Conservation (phyloP, 139 green algal genomes). For the Zygnema circumcarinatum region DNA sequence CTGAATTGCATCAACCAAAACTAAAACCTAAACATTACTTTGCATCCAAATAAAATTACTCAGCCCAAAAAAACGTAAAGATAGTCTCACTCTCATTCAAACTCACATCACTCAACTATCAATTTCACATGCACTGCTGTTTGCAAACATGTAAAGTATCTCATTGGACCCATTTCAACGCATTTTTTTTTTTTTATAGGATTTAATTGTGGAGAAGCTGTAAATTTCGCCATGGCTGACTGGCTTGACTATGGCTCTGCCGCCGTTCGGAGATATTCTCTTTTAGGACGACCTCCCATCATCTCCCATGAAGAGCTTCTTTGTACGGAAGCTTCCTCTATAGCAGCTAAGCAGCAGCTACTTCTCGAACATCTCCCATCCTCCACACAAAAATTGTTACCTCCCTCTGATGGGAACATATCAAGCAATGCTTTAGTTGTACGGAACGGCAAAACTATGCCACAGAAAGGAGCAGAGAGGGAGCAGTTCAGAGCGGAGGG, state of each 20-base stretch:
- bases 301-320: conserved; percentile 50
- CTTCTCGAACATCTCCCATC: background rate
- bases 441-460: background rate
- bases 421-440: no score
- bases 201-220: conserved; percentile 86
- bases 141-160: no score
- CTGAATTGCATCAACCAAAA: no score
- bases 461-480: background rate
- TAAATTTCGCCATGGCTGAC: conserved; percentile 84
- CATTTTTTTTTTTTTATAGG: no score
- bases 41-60: no score
- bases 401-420: background rate
- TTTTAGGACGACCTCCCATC: conserved; percentile 19
- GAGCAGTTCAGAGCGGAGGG: background rate
- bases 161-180: no score
- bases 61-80: no score
- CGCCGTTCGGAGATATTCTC: conserved; percentile 4
- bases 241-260: conserved; percentile 74
- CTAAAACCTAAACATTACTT: no score
- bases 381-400: background rate
- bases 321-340: background rate
- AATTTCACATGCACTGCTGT: no score
- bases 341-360: background rate
- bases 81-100: no score
- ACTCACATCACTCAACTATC: no score